phyloP scores from a whole-genome alignment of 306 rosid genomes.

The Pterocarpus santalinus region DNA sequence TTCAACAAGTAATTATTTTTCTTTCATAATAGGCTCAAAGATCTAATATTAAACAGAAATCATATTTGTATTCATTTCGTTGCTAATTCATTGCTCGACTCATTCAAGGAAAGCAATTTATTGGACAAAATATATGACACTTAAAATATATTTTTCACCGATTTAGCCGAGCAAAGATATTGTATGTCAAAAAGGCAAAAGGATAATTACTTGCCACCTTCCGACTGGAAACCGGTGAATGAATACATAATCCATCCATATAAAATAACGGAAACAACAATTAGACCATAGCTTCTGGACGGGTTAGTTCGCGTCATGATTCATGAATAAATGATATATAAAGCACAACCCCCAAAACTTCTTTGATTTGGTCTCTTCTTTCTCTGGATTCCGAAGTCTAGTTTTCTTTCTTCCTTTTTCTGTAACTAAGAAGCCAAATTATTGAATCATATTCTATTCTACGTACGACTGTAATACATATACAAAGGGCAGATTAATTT shows the following conservation, averaged over 20 bases:
- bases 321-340: neutral
- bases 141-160: too few species aligned
- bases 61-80: too few species aligned
- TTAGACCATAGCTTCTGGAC: neutral
- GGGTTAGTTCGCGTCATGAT: conserved; percentile 20
- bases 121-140: too few species aligned
- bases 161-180: too few species aligned
- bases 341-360: conserved; percentile 10
- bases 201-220: neutral
- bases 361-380: conserved; percentile 30
- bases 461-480: neutral
- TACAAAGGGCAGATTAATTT: neutral
- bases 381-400: too few species aligned
- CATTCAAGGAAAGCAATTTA: too few species aligned
- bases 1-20: too few species aligned
- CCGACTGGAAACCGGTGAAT: neutral
- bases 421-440: neutral
- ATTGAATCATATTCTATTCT: neutral
- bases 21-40: too few species aligned
- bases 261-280: neutral
- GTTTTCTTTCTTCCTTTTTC: too few species aligned
- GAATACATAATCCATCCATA: neutral
- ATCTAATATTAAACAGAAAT: too few species aligned
- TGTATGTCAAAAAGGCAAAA: neutral
- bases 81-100: too few species aligned